A percentile compares a stretch with the other conserved stretches of the same genome.
phyloP scores from a whole-genome alignment of 1,139 yeast genomes.

The Geotrichum europaeum region DNA sequence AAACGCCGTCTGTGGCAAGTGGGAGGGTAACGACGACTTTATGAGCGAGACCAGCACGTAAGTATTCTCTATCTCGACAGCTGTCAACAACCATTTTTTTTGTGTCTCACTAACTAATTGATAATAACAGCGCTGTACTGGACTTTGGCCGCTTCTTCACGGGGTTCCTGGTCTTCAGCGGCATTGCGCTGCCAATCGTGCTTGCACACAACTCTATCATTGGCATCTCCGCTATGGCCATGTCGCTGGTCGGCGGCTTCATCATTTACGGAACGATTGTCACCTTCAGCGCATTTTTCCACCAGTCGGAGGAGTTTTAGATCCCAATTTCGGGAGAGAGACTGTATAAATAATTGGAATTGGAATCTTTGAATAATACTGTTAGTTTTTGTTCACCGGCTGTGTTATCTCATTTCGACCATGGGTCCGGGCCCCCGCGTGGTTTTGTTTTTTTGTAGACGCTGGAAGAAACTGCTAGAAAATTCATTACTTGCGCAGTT shows the following conservation, averaged over 20 bases:
- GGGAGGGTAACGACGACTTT: conserved; percentile 41
- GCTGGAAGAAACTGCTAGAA: too few relatives aligned
- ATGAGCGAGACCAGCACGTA: conserved; percentile 42
- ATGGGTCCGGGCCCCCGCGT: too few relatives aligned
- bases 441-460: too few relatives aligned
- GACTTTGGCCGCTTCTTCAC: conserved; percentile 67
- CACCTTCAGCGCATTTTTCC: conserved; percentile 66
- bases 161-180: conserved; percentile 61
- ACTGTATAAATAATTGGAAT: too few relatives aligned
- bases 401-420: too few relatives aligned
- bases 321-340: too few relatives aligned
- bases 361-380: too few relatives aligned
- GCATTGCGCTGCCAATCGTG: conserved; percentile 60
- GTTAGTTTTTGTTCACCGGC: too few relatives aligned
- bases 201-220: conserved; percentile 60
- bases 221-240: conserved; percentile 50
- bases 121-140: conserved; percentile 34
- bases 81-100: neutral
- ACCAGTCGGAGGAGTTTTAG: conserved; percentile 46
- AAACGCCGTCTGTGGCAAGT: conserved; percentile 44
- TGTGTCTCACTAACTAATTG: neutral
- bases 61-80: conserved; percentile 19
- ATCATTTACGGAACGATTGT: conserved; percentile 69
- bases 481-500: too few relatives aligned
- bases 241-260: conserved; percentile 64